Conservation (phyloP, 257 asterid genomes). For the Rehmannia glutinosa region DNA sequence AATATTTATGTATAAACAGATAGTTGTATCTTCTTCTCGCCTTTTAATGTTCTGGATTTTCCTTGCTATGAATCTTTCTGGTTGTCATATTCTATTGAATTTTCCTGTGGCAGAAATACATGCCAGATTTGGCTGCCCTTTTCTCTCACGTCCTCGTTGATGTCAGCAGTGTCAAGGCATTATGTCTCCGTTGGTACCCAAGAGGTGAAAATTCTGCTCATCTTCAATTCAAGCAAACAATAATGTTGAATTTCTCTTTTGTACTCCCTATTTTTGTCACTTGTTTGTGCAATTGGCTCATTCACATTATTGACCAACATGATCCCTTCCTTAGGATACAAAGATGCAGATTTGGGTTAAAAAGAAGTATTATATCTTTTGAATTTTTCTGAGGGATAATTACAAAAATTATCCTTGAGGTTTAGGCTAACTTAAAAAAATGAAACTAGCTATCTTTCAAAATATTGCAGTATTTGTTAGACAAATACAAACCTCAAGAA, state of each 20-base stretch:
- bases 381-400: too few species aligned
- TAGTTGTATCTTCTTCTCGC: neutral
- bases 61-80: neutral
- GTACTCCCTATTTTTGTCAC: neutral
- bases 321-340: neutral
- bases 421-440: too few species aligned
- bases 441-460: too few species aligned
- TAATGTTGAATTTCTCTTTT: neutral
- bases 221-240: slow-evolving; percentile 13
- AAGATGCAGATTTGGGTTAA: neutral
- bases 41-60: neutral
- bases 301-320: neutral
- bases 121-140: slow-evolving; percentile 93
- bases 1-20: neutral
- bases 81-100: neutral
- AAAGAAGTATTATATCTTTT: neutral
- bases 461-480: too few species aligned
- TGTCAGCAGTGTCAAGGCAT: slow-evolving; percentile 84
- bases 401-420: too few species aligned
- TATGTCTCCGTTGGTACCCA: slow-evolving; percentile 90
- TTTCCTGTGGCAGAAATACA: slow-evolving; percentile 61
- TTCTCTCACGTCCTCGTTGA: slow-evolving; percentile 89
- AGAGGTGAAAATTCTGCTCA: slow-evolving; percentile 49
- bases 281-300: neutral
- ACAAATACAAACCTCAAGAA: too few species aligned